Evolutionary conservation across 306 rosid species (phyloP).

Genomic region (Rubus idaeus): DNA sequence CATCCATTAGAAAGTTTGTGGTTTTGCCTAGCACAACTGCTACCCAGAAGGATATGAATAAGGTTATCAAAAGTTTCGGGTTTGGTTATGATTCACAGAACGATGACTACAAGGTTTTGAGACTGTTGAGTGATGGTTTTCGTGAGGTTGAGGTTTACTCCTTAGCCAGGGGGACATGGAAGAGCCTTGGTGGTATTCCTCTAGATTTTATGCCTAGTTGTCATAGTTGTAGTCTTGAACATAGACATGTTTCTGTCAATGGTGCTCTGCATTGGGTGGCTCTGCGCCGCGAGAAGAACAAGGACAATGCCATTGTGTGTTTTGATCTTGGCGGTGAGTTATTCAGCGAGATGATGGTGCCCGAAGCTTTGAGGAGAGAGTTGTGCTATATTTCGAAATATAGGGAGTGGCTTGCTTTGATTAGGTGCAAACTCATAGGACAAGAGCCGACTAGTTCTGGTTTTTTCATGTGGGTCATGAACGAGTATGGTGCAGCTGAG

Average conservation of each 20-base stretch:
- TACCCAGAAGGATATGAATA: neutral
- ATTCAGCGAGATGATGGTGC: neutral
- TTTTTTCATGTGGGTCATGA: constrained; percentile 5
- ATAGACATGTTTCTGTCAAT: neutral
- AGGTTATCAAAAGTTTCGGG: neutral
- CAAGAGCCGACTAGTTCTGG: neutral
- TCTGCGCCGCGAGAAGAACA: neutral
- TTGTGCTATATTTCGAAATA: neutral
- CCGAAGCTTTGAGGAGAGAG: neutral
- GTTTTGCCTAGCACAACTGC: neutral
- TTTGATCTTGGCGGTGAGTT: neutral
- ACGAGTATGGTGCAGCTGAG: neutral
- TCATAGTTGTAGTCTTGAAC: neutral
- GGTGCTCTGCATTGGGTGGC: neutral
- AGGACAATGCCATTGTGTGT: neutral
- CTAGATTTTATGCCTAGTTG: neutral
- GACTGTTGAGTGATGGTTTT: neutral
- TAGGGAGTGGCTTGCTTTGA: neutral
- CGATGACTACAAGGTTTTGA: neutral
- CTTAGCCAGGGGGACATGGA: neutral
- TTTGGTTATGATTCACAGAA: neutral
- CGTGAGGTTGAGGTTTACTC: constrained; percentile 6
- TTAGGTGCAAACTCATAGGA: neutral
- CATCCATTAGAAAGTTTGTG: neutral
- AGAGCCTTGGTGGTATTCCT: neutral